phyloP scores from a whole-genome alignment of 2,329 filamentous ascomycete species.

The Fusarium sp. region DNA sequence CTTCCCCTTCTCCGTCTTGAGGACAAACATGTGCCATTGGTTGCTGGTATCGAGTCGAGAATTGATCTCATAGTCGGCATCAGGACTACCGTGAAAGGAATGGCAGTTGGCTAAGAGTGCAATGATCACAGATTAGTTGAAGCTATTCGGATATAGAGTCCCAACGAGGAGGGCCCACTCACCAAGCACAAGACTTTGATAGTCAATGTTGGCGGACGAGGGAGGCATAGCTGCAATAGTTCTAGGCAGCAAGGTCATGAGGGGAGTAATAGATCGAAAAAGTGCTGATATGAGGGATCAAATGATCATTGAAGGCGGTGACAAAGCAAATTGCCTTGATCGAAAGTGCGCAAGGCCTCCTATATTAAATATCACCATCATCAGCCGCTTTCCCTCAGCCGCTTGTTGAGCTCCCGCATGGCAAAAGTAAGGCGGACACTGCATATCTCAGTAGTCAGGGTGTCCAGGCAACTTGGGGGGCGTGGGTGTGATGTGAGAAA shows the following conservation, averaged over 20 bases:
- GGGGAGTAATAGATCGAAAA: not conserved
- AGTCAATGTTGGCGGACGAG: not conserved
- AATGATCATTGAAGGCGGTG: not conserved
- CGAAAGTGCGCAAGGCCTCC: not conserved
- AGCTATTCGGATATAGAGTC: not conserved
- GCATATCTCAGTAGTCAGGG: not conserved
- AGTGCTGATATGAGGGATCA: not conserved
- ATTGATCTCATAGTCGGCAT: conserved; percentile 40
- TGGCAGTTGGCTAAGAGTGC: conserved; percentile 45
- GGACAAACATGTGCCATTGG: conserved; percentile 43
- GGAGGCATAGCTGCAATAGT: not conserved
- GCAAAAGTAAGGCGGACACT: not conserved
- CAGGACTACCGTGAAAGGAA: conserved; percentile 37
- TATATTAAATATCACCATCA: not conserved
- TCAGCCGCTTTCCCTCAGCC: not conserved
- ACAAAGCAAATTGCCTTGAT: not conserved
- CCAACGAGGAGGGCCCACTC: not conserved
- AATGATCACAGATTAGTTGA: conserved; percentile 3
- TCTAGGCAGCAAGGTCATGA: conserved; percentile 32
- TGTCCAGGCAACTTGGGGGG: not conserved
- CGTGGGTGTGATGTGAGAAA: not conserved
- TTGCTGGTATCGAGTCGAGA: conserved; percentile 40
- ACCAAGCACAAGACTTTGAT: conserved; percentile 24
- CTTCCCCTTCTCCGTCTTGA: conserved; percentile 42
- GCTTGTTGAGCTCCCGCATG: not conserved